Percentiles rank a stretch among this genome's conserved stretches.
phyloP scores from a whole-genome alignment of 352 stramenopile genomes.

The Globisporangium irregulare region DNA sequence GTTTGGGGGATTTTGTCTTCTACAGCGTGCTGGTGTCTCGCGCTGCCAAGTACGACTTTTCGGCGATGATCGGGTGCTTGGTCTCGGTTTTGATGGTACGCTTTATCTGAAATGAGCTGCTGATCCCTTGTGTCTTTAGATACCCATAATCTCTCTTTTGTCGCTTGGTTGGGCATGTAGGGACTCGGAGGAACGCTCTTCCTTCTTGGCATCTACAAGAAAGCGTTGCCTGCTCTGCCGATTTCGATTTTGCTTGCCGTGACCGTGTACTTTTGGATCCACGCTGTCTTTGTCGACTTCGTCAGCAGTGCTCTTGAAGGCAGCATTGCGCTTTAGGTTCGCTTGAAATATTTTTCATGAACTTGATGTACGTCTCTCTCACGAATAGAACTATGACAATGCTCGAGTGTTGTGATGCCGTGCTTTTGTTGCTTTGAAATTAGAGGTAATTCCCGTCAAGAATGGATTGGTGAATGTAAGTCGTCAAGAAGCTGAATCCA shows the following conservation, averaged over 20 bases:
- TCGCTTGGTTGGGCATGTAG: constrained; percentile 23
- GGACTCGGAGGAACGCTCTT: constrained; percentile 94
- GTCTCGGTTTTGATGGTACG: constrained; percentile 91
- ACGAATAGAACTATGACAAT: constrained; percentile 9
- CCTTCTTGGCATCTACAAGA: constrained; percentile 94
- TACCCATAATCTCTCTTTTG: constrained; percentile 2
- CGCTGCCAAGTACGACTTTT: constrained; percentile 95
- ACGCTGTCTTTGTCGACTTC: constrained; percentile 69
- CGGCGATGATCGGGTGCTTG: constrained; percentile 92
- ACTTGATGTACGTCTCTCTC: neutral
- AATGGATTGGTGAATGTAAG: constrained; percentile 56
- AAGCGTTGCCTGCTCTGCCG: constrained; percentile 95
- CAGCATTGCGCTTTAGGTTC: constrained; percentile 24
- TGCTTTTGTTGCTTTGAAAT: neutral
- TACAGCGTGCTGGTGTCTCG: constrained; percentile 98
- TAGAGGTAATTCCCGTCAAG: constrained; percentile 36
- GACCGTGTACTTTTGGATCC: constrained; percentile 81
- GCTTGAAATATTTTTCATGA: neutral
- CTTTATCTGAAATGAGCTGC: neutral
- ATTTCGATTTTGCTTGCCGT: constrained; percentile 90
- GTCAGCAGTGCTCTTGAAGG: constrained; percentile 35
- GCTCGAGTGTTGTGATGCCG: constrained; percentile 5
- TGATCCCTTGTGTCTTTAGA: neutral
- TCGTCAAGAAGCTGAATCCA: constrained; percentile 68
- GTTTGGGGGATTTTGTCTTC: constrained; percentile 99